These are phyloP conservation scores for Xylaria sp. DNA, from an alignment of 2,329 filamentous ascomycete genomes.

Conservation along the genomic window DNA sequence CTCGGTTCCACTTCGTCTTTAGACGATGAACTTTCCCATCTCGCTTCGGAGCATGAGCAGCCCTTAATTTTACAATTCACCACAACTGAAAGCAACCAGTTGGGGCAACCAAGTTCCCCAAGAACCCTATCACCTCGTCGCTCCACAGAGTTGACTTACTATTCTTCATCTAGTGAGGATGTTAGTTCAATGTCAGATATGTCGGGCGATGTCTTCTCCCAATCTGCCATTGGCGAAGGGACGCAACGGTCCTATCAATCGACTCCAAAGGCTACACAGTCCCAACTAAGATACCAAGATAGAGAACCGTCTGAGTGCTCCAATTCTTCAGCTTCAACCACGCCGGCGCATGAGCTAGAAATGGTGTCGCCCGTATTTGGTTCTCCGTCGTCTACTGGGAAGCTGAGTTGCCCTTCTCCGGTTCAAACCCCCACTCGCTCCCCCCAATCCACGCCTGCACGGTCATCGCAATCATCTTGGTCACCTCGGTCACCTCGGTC, in stretches of 20 bases:
- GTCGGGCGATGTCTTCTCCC: slow-evolving; percentile 37
- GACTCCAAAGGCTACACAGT: slow-evolving; percentile 32
- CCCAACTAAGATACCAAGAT: slow-evolving; percentile 27
- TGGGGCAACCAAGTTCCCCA: neutral
- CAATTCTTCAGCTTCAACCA: slow-evolving; percentile 9
- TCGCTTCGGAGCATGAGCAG: slow-evolving; percentile 17
- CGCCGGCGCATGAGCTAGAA: slow-evolving; percentile 15
- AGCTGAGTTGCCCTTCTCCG: slow-evolving; percentile 24
- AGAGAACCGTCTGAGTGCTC: slow-evolving; percentile 17
- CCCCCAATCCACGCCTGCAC: slow-evolving; percentile 18
- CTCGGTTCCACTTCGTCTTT: slow-evolving; percentile 30
- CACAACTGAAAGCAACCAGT: slow-evolving; percentile 3
- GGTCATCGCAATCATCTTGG: neutral
- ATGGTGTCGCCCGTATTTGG: neutral
- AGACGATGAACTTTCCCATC: slow-evolving; percentile 28
- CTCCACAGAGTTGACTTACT: slow-evolving; percentile 35
- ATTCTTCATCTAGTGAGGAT: slow-evolving; percentile 40
- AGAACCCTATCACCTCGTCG: slow-evolving; percentile 17
- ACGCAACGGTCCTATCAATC: slow-evolving; percentile 38
- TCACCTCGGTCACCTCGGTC: slow-evolving; percentile 11
- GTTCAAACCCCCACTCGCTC: slow-evolving; percentile 16
- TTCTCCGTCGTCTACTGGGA: slow-evolving; percentile 21
- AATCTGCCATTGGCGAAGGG: slow-evolving; percentile 38
- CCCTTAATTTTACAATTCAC: neutral
- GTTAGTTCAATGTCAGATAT: slow-evolving; percentile 25